phyloP scores from a whole-genome alignment of 75 land plant species.

The Sequoia sempervirens region DNA sequence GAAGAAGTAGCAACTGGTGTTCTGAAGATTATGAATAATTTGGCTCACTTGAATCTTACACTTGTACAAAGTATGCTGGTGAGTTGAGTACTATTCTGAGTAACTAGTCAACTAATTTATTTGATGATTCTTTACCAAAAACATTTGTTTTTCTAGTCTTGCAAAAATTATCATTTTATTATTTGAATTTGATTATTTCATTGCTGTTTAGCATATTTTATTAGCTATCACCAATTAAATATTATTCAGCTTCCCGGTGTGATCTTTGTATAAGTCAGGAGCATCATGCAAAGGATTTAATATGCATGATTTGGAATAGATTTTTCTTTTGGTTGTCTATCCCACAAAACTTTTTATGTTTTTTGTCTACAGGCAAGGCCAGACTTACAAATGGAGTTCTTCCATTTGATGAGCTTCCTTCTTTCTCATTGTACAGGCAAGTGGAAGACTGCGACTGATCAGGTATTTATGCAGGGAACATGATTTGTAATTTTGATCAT shows the following conservation, averaged over 20 bases:
- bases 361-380: constrained; percentile 61
- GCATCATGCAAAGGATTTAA: background rate
- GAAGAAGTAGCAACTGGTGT: constrained; percentile 93
- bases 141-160: background rate
- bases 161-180: background rate
- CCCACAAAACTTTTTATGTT: background rate
- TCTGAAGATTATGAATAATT: constrained; percentile 80
- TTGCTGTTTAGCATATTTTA: background rate
- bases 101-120: background rate
- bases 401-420: constrained; percentile 91
- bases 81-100: constrained; percentile 15
- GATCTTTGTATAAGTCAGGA: background rate
- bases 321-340: background rate
- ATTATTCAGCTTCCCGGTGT: constrained; percentile 1
- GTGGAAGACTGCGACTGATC: constrained; percentile 75
- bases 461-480: constrained; percentile 35
- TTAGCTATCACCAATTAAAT: background rate
- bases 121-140: background rate
- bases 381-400: constrained; percentile 92
- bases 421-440: constrained; percentile 91
- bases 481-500: background rate
- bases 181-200: background rate
- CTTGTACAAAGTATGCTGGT: constrained; percentile 82
- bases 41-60: constrained; percentile 64
- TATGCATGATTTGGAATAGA: background rate